Evolutionary conservation across 2,329 filamentous ascomycete species (phyloP).

Genomic region (Colletotrichum siamense): DNA sequence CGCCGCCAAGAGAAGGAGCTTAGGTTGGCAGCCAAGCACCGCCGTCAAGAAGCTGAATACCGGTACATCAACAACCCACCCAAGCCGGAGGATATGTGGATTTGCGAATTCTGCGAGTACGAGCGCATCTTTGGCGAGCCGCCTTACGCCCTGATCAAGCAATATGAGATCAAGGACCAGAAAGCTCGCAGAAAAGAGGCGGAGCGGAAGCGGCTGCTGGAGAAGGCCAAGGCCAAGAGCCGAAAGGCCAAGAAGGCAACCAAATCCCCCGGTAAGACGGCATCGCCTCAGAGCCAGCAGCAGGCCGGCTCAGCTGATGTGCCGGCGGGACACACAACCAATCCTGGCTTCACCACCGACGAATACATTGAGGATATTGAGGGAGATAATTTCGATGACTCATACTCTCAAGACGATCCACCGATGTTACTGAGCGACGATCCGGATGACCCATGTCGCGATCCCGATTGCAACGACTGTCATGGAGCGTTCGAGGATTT

Average conservation of each 20-base stretch:
- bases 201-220: slow-evolving; percentile 83
- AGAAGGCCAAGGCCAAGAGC: slow-evolving; percentile 94
- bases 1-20: slow-evolving; percentile 75
- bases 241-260: slow-evolving; percentile 85
- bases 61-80: slow-evolving; percentile 79
- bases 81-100: slow-evolving; percentile 78
- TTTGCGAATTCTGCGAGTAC: slow-evolving; percentile 98
- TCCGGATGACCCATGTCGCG: slow-evolving; percentile 1
- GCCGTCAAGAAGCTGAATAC: slow-evolving; percentile 78
- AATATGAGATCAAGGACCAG: slow-evolving; percentile 94
- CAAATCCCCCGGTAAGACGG: slow-evolving; percentile 64
- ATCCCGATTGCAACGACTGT: neutral
- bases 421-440: slow-evolving; percentile 17
- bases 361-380: slow-evolving; percentile 24
- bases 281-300: slow-evolving; percentile 23
- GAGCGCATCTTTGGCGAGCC: slow-evolving; percentile 92
- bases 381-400: neutral
- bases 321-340: slow-evolving; percentile 39
- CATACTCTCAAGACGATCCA: slow-evolving; percentile 17
- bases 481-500: neutral
- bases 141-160: slow-evolving; percentile 82
- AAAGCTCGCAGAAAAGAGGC: slow-evolving; percentile 82
- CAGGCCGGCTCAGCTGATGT: slow-evolving; percentile 26
- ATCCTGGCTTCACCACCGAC: slow-evolving; percentile 42
- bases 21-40: slow-evolving; percentile 74